Conservation (phyloP, 495 filamentous ascomycete genomes). For the Lasiosphaeriaceae sp. region DNA sequence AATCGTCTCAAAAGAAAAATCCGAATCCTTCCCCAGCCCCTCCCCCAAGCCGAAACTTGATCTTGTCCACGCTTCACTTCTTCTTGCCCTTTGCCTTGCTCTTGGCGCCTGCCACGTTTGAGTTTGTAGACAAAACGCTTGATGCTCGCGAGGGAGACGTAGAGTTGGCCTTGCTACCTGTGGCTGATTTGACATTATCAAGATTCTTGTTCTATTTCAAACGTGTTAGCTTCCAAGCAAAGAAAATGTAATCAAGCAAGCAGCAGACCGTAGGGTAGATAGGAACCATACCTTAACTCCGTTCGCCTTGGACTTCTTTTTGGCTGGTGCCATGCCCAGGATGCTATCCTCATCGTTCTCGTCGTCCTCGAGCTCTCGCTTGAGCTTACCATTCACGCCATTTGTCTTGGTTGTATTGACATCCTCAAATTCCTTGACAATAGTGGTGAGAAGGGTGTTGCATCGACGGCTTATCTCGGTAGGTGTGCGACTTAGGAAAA, state of each 20-base stretch:
- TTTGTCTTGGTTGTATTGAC: conserved; percentile 51
- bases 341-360: conserved; percentile 80
- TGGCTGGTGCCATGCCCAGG: conserved; percentile 68
- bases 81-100: conserved; percentile 53
- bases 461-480: conserved; percentile 88
- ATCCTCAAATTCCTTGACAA: conserved; percentile 88
- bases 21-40: too few species aligned
- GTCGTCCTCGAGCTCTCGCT: conserved; percentile 67
- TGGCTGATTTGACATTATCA: conserved; percentile 55
- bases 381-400: conserved; percentile 66
- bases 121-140: conserved; percentile 47
- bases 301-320: conserved; percentile 85
- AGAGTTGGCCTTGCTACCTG: conserved; percentile 53
- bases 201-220: conserved; percentile 59
- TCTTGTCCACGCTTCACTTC: conserved; percentile 35
- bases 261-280: background rate
- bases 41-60: too few species aligned
- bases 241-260: background rate
- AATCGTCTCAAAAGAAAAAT: too few species aligned
- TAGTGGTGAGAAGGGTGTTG: conserved; percentile 88
- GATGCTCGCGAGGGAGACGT: conserved; percentile 52
- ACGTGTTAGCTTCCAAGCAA: conserved; percentile 17
- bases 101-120: conserved; percentile 38
- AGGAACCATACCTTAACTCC: conserved; percentile 56
- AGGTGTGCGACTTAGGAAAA: conserved; percentile 91